phyloP scores from a whole-genome alignment of 306 rosid genomes.

The Comarum palustre region DNA sequence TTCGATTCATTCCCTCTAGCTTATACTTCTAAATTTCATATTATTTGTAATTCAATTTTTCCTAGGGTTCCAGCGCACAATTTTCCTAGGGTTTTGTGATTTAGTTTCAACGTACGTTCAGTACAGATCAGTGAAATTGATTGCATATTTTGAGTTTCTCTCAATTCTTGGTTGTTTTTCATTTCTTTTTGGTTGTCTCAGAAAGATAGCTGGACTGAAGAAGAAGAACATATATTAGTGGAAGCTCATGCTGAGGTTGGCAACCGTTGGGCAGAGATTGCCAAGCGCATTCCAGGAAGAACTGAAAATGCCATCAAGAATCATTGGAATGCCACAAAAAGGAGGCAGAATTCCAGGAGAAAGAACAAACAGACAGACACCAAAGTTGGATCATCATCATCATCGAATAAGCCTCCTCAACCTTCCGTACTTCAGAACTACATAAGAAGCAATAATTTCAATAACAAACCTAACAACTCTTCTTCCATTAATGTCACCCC shows the following conservation, averaged over 20 bases:
- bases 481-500: neutral
- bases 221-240: conserved; percentile 67
- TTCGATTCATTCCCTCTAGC: neutral
- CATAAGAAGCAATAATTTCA: conserved; percentile 39
- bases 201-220: conserved; percentile 83
- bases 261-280: conserved; percentile 87
- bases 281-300: conserved; percentile 67
- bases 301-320: conserved; percentile 86
- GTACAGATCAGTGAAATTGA: neutral
- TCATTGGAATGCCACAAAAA: conserved; percentile 92
- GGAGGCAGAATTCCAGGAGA: conserved; percentile 76
- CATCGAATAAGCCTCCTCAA: conserved; percentile 42
- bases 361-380: conserved; percentile 47
- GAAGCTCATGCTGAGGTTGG: conserved; percentile 63
- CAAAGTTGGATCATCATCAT: conserved; percentile 1
- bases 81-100: neutral
- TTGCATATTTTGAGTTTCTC: neutral
- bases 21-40: neutral
- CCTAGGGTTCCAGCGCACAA: neutral
- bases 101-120: neutral
- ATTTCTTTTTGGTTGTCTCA: conserved; percentile 13
- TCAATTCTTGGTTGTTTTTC: neutral
- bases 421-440: conserved; percentile 73
- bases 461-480: neutral
- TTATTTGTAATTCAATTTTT: neutral